A percentile compares a stretch with the other conserved stretches of the same genome.
These are phyloP conservation scores for Pseudomicrostroma phylloplanum DNA, from an alignment of 1,284 basidiomycete genomes.

Conservation along the genomic window DNA sequence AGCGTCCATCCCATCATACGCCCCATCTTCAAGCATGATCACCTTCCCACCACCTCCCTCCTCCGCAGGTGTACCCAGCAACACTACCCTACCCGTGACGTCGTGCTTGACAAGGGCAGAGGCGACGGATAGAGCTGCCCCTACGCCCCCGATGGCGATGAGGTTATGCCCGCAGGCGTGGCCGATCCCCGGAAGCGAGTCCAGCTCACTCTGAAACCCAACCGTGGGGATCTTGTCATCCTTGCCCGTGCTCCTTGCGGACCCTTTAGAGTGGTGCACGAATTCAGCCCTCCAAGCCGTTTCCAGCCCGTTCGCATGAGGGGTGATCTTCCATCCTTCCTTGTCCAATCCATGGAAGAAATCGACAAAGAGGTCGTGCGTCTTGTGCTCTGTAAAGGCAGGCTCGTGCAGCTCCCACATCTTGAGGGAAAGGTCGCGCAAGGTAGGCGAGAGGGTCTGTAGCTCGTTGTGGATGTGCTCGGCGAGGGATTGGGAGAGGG, in stretches of 20 bases:
- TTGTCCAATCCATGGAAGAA: slow-evolving; percentile 21
- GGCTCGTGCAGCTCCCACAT: slow-evolving; percentile 50
- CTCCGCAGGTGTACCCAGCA: slow-evolving; percentile 82
- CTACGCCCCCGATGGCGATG: slow-evolving; percentile 73
- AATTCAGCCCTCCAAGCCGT: slow-evolving; percentile 74
- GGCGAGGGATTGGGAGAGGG: not conserved
- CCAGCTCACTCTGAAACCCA: slow-evolving; percentile 66
- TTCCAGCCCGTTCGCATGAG: slow-evolving; percentile 40
- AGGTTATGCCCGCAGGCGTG: slow-evolving; percentile 74
- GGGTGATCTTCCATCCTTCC: slow-evolving; percentile 40
- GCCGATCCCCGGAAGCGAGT: slow-evolving; percentile 50
- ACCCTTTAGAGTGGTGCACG: slow-evolving; percentile 37
- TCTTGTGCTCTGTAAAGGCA: slow-evolving; percentile 37
- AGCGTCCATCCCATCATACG: slow-evolving; percentile 68
- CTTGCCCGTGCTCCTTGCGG: slow-evolving; percentile 8
- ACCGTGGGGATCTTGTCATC: slow-evolving; percentile 22
- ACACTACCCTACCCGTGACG: slow-evolving; percentile 65
- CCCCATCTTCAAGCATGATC: slow-evolving; percentile 64
- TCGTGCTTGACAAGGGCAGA: slow-evolving; percentile 61
- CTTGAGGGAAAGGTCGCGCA: slow-evolving; percentile 48
- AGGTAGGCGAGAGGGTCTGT: slow-evolving; percentile 25
- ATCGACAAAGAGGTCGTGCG: slow-evolving; percentile 39
- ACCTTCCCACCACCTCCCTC: slow-evolving; percentile 74
- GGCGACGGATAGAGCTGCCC: slow-evolving; percentile 66
- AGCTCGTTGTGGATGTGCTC: slow-evolving; percentile 29